These are phyloP conservation scores for Trametes villosa DNA, from an alignment of 768 basidiomycete genomes.

Conservation along the genomic window DNA sequence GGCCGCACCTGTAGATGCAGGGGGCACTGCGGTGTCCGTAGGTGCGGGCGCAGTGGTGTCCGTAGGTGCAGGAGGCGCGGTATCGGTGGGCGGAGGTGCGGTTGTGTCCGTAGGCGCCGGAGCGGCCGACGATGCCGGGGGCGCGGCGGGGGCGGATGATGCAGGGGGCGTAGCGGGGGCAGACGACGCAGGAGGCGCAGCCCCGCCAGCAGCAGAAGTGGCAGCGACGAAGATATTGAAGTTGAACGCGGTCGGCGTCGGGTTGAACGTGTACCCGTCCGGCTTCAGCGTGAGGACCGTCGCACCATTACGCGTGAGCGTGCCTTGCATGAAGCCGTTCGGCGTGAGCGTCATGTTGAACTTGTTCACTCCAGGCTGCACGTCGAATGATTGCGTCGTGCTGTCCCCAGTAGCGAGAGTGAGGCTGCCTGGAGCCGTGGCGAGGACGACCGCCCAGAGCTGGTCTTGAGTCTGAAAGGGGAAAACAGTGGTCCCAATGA, in stretches of 20 bases:
- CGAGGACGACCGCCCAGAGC: constrained; percentile 69
- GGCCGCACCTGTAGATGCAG: background rate
- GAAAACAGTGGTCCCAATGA: background rate
- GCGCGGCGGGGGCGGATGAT: background rate
- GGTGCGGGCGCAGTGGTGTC: background rate
- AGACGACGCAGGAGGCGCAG: background rate
- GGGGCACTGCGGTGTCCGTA: background rate
- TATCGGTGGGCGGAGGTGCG: background rate
- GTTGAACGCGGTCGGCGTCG: constrained; percentile 50
- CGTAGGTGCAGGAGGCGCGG: background rate
- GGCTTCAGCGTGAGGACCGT: constrained; percentile 56
- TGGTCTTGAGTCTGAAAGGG: constrained; percentile 47
- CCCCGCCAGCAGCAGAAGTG: background rate
- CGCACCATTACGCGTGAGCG: constrained; percentile 52
- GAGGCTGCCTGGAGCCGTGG: constrained; percentile 55
- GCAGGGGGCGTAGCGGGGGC: background rate
- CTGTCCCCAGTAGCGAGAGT: constrained; percentile 48
- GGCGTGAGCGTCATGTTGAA: constrained; percentile 58
- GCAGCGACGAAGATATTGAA: constrained; percentile 62
- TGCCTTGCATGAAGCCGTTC: constrained; percentile 57
- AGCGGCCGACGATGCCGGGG: background rate
- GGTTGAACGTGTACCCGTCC: constrained; percentile 45
- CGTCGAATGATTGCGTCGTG: constrained; percentile 42
- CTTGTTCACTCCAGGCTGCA: constrained; percentile 59
- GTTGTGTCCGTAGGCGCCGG: too few relatives aligned